phyloP scores from a whole-genome alignment of 2,329 filamentous ascomycete species.

The Rugonectria rugulosa region DNA sequence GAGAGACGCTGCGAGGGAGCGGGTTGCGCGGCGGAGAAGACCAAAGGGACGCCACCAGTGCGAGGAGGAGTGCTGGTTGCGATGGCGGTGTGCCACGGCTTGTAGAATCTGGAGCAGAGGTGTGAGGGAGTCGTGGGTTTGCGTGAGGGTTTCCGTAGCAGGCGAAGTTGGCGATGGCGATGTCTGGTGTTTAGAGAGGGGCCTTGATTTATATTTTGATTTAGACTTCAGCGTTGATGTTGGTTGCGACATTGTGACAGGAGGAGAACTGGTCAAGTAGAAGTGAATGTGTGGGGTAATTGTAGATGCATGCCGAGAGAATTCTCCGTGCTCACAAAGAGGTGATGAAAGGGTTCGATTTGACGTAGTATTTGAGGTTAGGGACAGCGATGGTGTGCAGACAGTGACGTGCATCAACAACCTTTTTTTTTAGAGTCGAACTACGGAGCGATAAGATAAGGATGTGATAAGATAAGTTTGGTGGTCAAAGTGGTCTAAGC shows the following conservation, averaged over 20 bases:
- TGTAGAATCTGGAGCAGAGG: slow-evolving; percentile 66
- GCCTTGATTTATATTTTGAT: slow-evolving; percentile 12
- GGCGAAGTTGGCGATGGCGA: slow-evolving; percentile 6
- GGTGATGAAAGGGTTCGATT: not conserved
- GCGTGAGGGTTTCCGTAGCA: slow-evolving; percentile 15
- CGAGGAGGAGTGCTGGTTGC: slow-evolving; percentile 84
- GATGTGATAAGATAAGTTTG: no score
- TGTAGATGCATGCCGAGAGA: no score
- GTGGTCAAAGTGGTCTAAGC: no score
- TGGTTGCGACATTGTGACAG: not conserved
- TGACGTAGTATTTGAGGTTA: not conserved
- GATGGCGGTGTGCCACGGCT: slow-evolving; percentile 82
- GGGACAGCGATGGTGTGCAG: not conserved
- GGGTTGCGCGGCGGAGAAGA: slow-evolving; percentile 72
- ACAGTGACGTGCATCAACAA: slow-evolving; percentile 17
- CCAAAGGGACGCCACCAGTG: slow-evolving; percentile 83
- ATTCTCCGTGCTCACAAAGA: no score
- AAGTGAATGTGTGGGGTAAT: not conserved
- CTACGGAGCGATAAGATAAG: slow-evolving; percentile 26
- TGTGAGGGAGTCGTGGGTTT: slow-evolving; percentile 42
- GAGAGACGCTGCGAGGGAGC: slow-evolving; percentile 54
- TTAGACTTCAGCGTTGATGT: not conserved
- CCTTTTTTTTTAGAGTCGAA: slow-evolving; percentile 14
- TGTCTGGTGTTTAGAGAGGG: slow-evolving; percentile 16
- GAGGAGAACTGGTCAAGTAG: not conserved